Conservation (phyloP, 2,329 filamentous ascomycete species). For the Trichoderma sp. region DNA sequence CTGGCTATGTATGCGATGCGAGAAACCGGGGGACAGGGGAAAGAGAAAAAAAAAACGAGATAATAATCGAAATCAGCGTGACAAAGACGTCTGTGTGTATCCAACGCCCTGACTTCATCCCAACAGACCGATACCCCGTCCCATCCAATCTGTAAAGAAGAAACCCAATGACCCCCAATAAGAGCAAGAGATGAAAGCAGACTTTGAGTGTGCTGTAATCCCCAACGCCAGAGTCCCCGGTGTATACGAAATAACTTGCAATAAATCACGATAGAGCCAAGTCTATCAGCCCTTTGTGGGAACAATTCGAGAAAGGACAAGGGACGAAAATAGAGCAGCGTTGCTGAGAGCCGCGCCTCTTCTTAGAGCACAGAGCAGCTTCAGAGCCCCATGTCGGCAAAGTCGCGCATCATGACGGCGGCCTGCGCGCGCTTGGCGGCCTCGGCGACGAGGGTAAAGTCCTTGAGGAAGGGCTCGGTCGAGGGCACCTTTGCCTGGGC, state of each 20-base stretch:
- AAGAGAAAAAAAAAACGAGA: background rate
- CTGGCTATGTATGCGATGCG: conserved; percentile 8
- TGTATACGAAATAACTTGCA: background rate
- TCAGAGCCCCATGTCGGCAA: conserved; percentile 68
- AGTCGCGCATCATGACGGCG: conserved; percentile 82
- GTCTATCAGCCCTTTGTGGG: background rate
- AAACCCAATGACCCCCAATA: background rate
- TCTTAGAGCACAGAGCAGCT: conserved; percentile 32
- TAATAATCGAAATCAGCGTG: background rate
- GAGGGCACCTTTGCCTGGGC: conserved; percentile 43
- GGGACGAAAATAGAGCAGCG: too few relatives aligned
- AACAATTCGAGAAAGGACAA: too few relatives aligned
- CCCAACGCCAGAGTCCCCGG: conserved; percentile 1
- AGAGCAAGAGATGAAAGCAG: background rate
- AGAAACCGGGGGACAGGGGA: background rate
- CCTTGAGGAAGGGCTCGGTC: conserved; percentile 67
- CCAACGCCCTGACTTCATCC: background rate
- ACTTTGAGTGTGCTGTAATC: background rate
- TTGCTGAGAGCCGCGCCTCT: too few relatives aligned
- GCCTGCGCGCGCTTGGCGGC: conserved; percentile 92
- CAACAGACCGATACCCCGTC: conserved; percentile 4
- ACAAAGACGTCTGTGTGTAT: background rate
- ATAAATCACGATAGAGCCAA: background rate
- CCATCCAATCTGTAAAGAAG: background rate
- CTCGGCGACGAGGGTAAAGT: conserved; percentile 86